Evolutionary conservation across 805 yeast genomes (phyloP), one percentile per base, ranked within the genome.

Genomic region (Metschnikowia aberdeeniae): DNA sequence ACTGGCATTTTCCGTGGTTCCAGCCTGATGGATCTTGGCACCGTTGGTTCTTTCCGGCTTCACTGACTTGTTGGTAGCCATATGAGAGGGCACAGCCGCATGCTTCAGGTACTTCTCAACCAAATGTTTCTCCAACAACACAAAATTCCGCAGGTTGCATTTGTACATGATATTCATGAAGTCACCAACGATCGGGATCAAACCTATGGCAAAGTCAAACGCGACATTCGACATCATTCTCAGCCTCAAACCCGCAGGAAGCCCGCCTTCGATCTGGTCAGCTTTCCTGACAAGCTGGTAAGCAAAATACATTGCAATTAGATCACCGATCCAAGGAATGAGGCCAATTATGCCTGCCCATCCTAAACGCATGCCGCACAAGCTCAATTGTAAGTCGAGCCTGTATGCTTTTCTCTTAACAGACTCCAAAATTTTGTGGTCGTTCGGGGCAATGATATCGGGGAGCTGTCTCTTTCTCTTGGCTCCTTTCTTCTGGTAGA

Each of bases 291-390:
- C 52, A 14, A 70, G 20, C 36, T 55, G 62, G 37, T 66, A 42
- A 1, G 73, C 70, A 14, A 68, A 55, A n/a, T 32, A 52, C 8
- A 53, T 42, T 4, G 64, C 61, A 40, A 70, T 56, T 11, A 61
- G 26, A 47, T 68, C 70, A 3, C 75, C 75, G 24, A 69, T 50
- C 72, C 73, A 67, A 1, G 75, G 75, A 42, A 70, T 52, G 11
- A 70, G 53, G 6, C 74, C 75, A 40, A 70, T 64, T 27, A 70
- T 43, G 1, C 70, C 74, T 0, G 74, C 70, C 75, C 73, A 69
- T 4, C 75, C 75, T 7, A 69, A 42, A 34, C 74, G 54, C 3
- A 64, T 40, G 4, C 75, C 75, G 52, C 74, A 68, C 12, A 68
- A 20, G 42, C 69, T 63, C 49, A 70, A 58, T 48, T 65, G 73